Percentiles rank a stretch among this genome's conserved stretches.
Evolutionary conservation across 805 yeast genomes (phyloP).

Genomic region (Starmerella apicola): DNA sequence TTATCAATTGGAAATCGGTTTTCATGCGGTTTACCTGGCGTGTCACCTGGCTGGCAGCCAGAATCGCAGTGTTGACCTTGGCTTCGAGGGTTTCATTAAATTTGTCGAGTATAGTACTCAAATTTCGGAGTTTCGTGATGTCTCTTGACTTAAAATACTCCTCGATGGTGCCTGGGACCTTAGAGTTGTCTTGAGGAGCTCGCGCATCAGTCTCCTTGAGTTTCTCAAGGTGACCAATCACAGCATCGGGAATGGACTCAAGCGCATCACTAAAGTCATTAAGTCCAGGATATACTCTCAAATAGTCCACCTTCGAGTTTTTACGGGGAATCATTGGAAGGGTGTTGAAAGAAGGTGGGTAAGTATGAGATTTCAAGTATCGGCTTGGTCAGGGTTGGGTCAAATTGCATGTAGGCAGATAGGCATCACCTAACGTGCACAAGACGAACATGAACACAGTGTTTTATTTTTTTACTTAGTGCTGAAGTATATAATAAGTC

Average conservation of each 20-base stretch:
- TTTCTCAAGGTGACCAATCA: conserved; percentile 72
- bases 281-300: conserved; percentile 54
- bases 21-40: conserved; percentile 63
- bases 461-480: too few species aligned
- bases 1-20: conserved; percentile 63
- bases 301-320: conserved; percentile 17
- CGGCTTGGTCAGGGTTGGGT: too few species aligned
- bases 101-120: conserved; percentile 41
- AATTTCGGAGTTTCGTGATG: conserved; percentile 26
- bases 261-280: conserved; percentile 86
- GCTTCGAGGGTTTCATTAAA: conserved; percentile 88
- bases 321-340: conserved; percentile 13
- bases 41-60: conserved; percentile 66
- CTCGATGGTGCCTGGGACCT: conserved; percentile 55
- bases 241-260: conserved; percentile 77
- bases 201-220: conserved; percentile 92
- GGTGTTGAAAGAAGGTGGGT: neutral
- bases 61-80: conserved; percentile 92
- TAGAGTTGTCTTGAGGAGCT: conserved; percentile 46
- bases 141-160: conserved; percentile 32
- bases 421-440: too few species aligned
- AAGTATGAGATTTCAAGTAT: too few species aligned
- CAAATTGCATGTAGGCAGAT: too few species aligned
- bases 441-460: too few species aligned
- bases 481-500: too few species aligned